Percentiles rank a stretch among this genome's conserved stretches.
phyloP scores from a whole-genome alignment of 2,329 filamentous ascomycete genomes.

The Hypocrella siamensis region DNA sequence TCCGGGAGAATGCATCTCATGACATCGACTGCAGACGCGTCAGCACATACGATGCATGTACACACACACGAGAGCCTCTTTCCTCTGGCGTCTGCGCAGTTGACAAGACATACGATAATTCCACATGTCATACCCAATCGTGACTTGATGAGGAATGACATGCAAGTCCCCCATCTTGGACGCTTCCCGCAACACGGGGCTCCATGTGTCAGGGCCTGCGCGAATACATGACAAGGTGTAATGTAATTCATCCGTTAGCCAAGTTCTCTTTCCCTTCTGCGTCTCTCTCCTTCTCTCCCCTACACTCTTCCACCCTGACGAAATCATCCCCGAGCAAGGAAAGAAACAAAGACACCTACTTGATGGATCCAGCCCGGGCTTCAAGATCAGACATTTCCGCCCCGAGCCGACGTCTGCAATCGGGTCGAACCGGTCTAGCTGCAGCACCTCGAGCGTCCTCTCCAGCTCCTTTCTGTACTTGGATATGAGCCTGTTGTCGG shows the following conservation, averaged over 20 bases:
- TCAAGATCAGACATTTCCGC: conserved; percentile 44
- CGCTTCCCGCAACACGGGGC: conserved; percentile 49
- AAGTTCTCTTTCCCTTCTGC: too few species aligned
- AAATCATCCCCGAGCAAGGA: neutral
- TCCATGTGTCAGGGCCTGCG: conserved; percentile 58
- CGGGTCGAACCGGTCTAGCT: conserved; percentile 44
- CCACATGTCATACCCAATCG: conserved; percentile 76
- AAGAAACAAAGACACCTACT: conserved; percentile 18
- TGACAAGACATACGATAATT: conserved; percentile 47
- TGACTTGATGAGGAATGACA: conserved; percentile 59
- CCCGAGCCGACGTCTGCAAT: conserved; percentile 41
- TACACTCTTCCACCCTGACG: neutral
- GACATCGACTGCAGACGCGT: conserved; percentile 50
- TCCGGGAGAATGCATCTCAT: conserved; percentile 69
- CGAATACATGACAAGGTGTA: too few species aligned
- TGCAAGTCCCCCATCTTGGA: conserved; percentile 52
- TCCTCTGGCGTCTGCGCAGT: neutral
- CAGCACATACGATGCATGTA: too few species aligned
- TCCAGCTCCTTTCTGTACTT: conserved; percentile 52
- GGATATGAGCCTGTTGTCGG: conserved; percentile 60
- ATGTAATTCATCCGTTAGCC: too few species aligned
- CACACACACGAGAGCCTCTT: too few species aligned
- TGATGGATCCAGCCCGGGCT: conserved; percentile 36
- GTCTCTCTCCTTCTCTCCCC: too few species aligned
- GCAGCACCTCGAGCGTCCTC: conserved; percentile 49